A percentile compares a stretch with the other conserved stretches of the same genome.
These are phyloP conservation scores for Phytopythium ostracodes DNA, from an alignment of 352 stramenopile species.

Conservation along the genomic window DNA sequence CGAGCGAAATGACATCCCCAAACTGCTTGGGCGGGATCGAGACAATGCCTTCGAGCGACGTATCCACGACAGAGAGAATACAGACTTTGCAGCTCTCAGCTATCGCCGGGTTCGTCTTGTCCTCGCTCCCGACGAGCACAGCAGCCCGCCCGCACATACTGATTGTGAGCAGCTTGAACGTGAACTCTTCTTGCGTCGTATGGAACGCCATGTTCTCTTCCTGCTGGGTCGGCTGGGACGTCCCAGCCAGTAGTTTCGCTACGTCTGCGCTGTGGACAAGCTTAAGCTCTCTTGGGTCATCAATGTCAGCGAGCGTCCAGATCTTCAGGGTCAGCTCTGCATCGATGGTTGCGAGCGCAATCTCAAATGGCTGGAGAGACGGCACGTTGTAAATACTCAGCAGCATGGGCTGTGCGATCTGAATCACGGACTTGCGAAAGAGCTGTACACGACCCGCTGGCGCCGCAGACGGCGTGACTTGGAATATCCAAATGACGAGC, in stretches of 20 bases:
- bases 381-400: conserved; percentile 39
- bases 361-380: conserved; percentile 41
- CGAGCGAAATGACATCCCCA: conserved; percentile 46
- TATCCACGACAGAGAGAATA: conserved; percentile 48
- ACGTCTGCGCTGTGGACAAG: conserved; percentile 39
- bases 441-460: conserved; percentile 23
- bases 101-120: neutral
- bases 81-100: conserved; percentile 35
- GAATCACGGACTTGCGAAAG: conserved; percentile 38
- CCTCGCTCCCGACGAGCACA: conserved; percentile 40
- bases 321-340: conserved; percentile 28
- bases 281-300: conserved; percentile 38
- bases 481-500: conserved; percentile 61
- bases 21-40: conserved; percentile 54
- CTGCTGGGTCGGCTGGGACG: conserved; percentile 14
- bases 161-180: conserved; percentile 47
- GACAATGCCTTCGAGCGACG: conserved; percentile 48
- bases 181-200: conserved; percentile 22
- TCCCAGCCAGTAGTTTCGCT: conserved; percentile 22
- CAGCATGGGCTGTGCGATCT: conserved; percentile 23
- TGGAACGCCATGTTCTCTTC: conserved; percentile 38
- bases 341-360: conserved; percentile 46
- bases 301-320: conserved; percentile 59
- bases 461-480: conserved; percentile 20
- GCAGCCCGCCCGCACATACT: conserved; percentile 57